Base-by-base conservation (phyloP, 495 filamentous ascomycete genomes). In the Annulohypoxylon stygium region DNA sequence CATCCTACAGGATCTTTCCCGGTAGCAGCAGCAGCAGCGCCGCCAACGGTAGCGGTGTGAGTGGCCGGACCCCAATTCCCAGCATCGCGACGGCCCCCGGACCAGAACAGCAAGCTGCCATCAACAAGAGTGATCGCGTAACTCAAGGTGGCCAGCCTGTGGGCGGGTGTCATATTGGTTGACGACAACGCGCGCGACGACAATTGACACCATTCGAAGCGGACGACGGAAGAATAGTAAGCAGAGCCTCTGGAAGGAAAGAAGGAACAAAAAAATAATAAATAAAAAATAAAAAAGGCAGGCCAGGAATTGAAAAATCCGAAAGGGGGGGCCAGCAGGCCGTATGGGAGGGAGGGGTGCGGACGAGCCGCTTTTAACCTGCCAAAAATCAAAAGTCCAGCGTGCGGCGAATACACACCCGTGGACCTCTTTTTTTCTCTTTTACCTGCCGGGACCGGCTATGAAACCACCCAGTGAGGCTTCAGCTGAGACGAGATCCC, bases 101-200 rank as follows among this genome's bases (percentile, higher is more conserved):
- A 20, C 45, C 65, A 62, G 47, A 53, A 66, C 39, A 62, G 70
- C 55, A 71, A 67, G 67, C 66, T 67, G 34, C 72, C 77, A 66
- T 79, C 59, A 55, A 72, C 70, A 62, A 48, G 59, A 53, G 72
- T 70, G 60, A 77, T 71, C 72, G 75, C 75, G 58, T 70, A 77
- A 73, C 72, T 75, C 72, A 77, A 70, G 64, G 73, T 55, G 47
- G 75, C 76, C 77, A 79, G 74, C 75, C 75, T 76, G 67, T 75
- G 70, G 69, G 66, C 75, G 67, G 69, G 73, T 73, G 67, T 69
- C 77, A 79, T 79, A 66, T 67, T 75, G 76, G 76, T 37, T 70
- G 37, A 74, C 48, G 54, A 30, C 30, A 30, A 30, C 30, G 30
- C 30, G 65, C 58, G 70, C 53, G 53, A 30, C 39, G 14, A 43